These are phyloP conservation scores for Ophiocordyceps camponoti-saundersi DNA, from an alignment of 2,329 filamentous ascomycete species.

Conservation along the genomic window DNA sequence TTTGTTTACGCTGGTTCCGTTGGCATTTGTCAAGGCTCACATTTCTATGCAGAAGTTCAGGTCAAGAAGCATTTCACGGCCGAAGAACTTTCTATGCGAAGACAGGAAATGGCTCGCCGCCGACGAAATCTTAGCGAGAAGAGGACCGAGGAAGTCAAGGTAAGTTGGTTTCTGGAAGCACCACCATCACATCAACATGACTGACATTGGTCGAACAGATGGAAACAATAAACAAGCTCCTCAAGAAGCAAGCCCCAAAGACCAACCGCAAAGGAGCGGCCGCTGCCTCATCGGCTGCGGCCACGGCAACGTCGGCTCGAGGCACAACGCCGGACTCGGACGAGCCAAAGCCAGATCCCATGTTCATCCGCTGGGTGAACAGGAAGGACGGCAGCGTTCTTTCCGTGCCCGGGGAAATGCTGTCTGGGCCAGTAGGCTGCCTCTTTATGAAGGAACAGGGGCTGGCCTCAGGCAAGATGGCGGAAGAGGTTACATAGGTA, in stretches of 20 bases:
- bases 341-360: slow-evolving; percentile 32
- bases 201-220: slow-evolving; percentile 36
- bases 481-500: slow-evolving; percentile 33
- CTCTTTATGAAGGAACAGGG: slow-evolving; percentile 28
- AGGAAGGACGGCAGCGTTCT: slow-evolving; percentile 45
- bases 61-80: slow-evolving; percentile 45
- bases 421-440: slow-evolving; percentile 42
- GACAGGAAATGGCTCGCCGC: slow-evolving; percentile 44
- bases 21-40: slow-evolving; percentile 1
- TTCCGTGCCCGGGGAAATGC: slow-evolving; percentile 50
- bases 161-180: slow-evolving; percentile 8
- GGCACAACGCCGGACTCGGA: slow-evolving; percentile 31
- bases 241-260: slow-evolving; percentile 74
- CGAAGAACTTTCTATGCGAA: slow-evolving; percentile 43
- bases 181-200: background rate
- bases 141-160: slow-evolving; percentile 47
- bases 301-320: slow-evolving; percentile 10
- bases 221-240: slow-evolving; percentile 80
- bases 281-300: slow-evolving; percentile 9
- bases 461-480: slow-evolving; percentile 27
- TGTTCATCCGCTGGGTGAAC: slow-evolving; percentile 56
- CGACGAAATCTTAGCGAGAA: slow-evolving; percentile 47
- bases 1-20: slow-evolving; percentile 12
- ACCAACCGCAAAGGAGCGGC: slow-evolving; percentile 36
- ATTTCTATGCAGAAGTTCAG: slow-evolving; percentile 34